phyloP scores from a whole-genome alignment of 306 rosid species.

The Rubus idaeus region DNA sequence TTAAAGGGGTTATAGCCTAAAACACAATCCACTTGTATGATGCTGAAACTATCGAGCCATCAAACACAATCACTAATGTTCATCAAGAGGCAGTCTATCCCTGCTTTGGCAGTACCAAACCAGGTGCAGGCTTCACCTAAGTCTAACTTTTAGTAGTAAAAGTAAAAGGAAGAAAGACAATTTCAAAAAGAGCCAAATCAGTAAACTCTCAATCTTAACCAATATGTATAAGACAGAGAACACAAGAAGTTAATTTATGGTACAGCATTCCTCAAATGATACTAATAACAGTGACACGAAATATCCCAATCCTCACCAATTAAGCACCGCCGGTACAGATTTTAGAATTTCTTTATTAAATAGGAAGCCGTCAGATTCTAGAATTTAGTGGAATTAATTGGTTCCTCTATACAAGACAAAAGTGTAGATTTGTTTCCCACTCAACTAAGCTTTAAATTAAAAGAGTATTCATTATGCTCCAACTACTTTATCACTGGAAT shows the following conservation, averaged over 20 bases:
- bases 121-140: not conserved
- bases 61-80: not conserved
- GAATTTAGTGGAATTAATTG: slow-evolving; percentile 1
- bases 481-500: not conserved
- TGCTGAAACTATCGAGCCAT: slow-evolving; percentile 1
- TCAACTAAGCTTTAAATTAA: not conserved
- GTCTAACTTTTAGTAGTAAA: not conserved
- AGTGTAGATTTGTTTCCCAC: slow-evolving; percentile 1
- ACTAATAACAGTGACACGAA: not conserved
- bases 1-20: not conserved
- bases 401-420: slow-evolving; percentile 2
- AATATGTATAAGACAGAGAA: not conserved
- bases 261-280: not conserved
- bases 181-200: not conserved
- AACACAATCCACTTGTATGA: not conserved
- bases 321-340: not conserved
- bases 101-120: not conserved
- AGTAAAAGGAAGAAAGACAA: not conserved
- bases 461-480: not conserved
- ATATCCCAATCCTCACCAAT: not conserved
- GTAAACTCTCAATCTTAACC: not conserved
- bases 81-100: not conserved
- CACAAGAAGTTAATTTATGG: not conserved
- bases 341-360: not conserved
- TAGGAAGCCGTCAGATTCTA: not conserved